Conservation (phyloP, 768 basidiomycete species). For the Russula sp. region DNA sequence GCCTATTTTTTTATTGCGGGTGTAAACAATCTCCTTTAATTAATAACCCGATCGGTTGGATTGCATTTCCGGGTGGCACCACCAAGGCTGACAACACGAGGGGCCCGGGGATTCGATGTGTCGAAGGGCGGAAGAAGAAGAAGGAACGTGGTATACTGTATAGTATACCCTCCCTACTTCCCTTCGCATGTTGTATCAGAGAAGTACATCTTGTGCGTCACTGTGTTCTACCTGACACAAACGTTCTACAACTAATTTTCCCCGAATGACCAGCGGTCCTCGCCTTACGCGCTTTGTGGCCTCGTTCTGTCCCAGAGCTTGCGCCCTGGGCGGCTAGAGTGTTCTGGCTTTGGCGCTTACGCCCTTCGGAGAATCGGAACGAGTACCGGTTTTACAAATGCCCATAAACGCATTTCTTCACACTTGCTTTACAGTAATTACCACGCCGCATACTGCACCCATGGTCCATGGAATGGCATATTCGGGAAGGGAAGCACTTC, state of each 20-base stretch:
- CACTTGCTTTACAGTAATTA: neutral
- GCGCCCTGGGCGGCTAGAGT: neutral
- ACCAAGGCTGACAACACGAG: neutral
- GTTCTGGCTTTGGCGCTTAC: neutral
- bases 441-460: neutral
- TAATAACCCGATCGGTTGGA: too few relatives aligned
- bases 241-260: neutral
- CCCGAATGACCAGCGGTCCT: neutral
- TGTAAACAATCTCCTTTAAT: neutral
- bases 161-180: neutral
- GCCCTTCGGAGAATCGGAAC: neutral
- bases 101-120: neutral
- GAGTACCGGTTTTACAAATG: neutral
- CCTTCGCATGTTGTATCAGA: neutral
- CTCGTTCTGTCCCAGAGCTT: neutral
- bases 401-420: neutral
- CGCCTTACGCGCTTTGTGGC: neutral
- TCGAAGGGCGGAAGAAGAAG: neutral
- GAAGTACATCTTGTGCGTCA: neutral
- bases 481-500: neutral
- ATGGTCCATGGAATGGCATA: slow-evolving; percentile 1
- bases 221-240: neutral
- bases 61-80: neutral
- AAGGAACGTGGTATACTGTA: neutral
- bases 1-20: neutral